Conservation (phyloP, 1,284 basidiomycete species). For the Cryptococcus sp. region DNA sequence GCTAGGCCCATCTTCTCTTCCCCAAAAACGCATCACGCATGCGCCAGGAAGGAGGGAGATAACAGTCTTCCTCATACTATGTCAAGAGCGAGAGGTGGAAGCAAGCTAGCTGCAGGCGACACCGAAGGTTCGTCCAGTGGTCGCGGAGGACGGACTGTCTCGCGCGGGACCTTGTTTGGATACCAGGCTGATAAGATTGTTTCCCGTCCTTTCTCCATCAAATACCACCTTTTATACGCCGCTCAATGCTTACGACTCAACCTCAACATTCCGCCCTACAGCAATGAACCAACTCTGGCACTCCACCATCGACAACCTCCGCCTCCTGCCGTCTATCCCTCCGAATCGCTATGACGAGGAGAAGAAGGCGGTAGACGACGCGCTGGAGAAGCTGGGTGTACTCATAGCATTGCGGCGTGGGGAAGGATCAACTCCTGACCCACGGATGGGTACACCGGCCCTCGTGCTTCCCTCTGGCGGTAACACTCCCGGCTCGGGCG, state of each 20-base stretch:
- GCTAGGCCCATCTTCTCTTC: no score
- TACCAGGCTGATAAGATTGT: neutral
- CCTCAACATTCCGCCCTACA: constrained; percentile 2
- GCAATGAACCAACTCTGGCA: constrained; percentile 43
- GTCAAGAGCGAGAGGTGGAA: neutral
- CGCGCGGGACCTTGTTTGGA: no score
- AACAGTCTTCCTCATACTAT: neutral
- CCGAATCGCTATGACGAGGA: constrained; percentile 19
- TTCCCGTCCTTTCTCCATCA: neutral
- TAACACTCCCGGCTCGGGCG: constrained; percentile 6
- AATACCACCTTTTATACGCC: neutral
- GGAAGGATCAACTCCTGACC: constrained; percentile 2
- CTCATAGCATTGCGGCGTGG: constrained; percentile 31
- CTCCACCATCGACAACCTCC: constrained; percentile 39
- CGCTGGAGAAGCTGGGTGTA: constrained; percentile 36
- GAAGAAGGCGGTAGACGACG: constrained; percentile 32
- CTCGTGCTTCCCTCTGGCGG: neutral
- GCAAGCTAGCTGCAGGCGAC: constrained; percentile 1
- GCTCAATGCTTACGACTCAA: neutral
- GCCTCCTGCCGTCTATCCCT: constrained; percentile 29
- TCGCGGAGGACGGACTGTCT: no score
- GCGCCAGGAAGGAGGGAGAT: no score
- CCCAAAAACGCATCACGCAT: no score
- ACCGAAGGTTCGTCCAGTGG: neutral
- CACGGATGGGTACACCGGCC: neutral